Evolutionary conservation across 2,329 filamentous ascomycete species (phyloP).

Genomic region (Pyrenochaeta sp.): DNA sequence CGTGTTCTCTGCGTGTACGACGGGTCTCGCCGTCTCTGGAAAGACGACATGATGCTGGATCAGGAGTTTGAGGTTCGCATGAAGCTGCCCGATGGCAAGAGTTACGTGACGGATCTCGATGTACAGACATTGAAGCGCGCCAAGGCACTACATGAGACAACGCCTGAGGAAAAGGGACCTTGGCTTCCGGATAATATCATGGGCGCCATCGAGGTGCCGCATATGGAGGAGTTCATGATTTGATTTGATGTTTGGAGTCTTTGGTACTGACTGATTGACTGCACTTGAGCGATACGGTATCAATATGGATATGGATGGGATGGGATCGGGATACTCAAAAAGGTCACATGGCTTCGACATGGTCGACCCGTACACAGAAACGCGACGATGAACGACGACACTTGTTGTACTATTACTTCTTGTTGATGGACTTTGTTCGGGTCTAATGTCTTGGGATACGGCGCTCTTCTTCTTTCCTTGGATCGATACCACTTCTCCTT

Average conservation of each 20-base stretch:
- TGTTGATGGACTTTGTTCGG: background rate
- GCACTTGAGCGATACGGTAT: constrained; percentile 15
- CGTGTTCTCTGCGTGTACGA: constrained; percentile 93
- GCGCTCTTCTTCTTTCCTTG: constrained; percentile 6
- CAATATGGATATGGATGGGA: constrained; percentile 3
- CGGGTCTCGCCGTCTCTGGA: constrained; percentile 85
- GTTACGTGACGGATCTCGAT: constrained; percentile 92
- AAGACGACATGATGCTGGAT: constrained; percentile 99
- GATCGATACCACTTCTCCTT: constrained; percentile 21
- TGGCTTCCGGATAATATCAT: constrained; percentile 78
- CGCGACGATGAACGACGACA: constrained; percentile 14
- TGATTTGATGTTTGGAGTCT: background rate
- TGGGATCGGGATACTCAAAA: constrained; percentile 16
- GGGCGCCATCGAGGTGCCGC: constrained; percentile 8
- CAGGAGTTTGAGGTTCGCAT: constrained; percentile 93
- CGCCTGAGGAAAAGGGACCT: constrained; percentile 84
- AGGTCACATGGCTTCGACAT: constrained; percentile 16
- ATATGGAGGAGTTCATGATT: constrained; percentile 4
- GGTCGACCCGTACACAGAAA: constrained; percentile 29
- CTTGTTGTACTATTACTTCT: constrained; percentile 18
- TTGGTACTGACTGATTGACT: background rate
- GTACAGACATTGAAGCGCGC: constrained; percentile 88
- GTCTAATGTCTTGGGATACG: background rate
- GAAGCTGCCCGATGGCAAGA: constrained; percentile 70
- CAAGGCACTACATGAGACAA: constrained; percentile 82